Conservation (phyloP, 2,329 filamentous ascomycete genomes). For the Aspergillus tubingensis region DNA sequence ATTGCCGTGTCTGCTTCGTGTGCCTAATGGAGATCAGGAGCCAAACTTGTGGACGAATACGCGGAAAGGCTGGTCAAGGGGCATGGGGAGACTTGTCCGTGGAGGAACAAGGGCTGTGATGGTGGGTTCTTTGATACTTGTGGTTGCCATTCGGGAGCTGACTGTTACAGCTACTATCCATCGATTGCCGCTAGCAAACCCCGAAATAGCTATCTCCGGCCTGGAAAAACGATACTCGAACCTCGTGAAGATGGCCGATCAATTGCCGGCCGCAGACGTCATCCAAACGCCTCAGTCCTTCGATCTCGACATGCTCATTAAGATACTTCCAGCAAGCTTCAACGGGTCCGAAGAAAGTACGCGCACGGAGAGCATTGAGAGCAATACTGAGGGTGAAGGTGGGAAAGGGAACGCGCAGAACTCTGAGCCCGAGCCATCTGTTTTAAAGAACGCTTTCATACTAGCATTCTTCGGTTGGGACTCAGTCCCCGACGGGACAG, state of each 20-base stretch:
- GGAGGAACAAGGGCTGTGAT: constrained; percentile 85
- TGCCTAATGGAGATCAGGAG: constrained; percentile 39
- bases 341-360: constrained; percentile 7
- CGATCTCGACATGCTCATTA: constrained; percentile 33
- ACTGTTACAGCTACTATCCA: constrained; percentile 61
- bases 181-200: constrained; percentile 65
- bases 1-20: neutral
- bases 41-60: constrained; percentile 76
- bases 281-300: constrained; percentile 36
- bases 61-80: constrained; percentile 69
- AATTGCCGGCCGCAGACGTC: constrained; percentile 35
- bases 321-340: constrained; percentile 33
- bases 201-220: constrained; percentile 58
- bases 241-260: constrained; percentile 41
- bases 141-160: constrained; percentile 24
- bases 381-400: constrained; percentile 6
- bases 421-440: constrained; percentile 20
- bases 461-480: constrained; percentile 78
- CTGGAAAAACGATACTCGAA: constrained; percentile 67
- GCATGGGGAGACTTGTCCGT: constrained; percentile 80
- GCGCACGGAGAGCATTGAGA: constrained; percentile 18
- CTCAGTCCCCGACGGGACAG: constrained; percentile 46
- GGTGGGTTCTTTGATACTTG: constrained; percentile 50
- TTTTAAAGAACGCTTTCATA: constrained; percentile 65
- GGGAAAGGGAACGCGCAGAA: constrained; percentile 11